phyloP scores from a whole-genome alignment of 805 yeast species.

The Candida chauliodis region DNA sequence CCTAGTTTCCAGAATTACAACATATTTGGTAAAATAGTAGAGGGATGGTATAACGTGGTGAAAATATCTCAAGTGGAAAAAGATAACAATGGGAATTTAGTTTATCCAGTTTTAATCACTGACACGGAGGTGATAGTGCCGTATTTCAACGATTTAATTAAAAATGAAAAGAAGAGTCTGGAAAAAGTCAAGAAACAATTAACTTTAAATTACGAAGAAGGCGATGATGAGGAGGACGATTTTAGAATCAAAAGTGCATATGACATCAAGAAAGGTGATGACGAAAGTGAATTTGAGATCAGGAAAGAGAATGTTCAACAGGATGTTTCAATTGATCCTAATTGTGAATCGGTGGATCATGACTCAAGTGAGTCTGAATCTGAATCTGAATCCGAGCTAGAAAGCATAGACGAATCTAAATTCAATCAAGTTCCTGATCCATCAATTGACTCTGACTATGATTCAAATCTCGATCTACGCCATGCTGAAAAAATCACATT shows the following conservation, averaged over 20 bases:
- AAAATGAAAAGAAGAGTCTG: slow-evolving; percentile 11
- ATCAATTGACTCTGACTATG: slow-evolving; percentile 22
- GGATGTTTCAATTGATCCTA: neutral
- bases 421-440: slow-evolving; percentile 12
- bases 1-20: slow-evolving; percentile 29
- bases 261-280: slow-evolving; percentile 16
- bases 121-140: slow-evolving; percentile 41
- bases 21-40: slow-evolving; percentile 56
- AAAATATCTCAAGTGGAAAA: slow-evolving; percentile 49
- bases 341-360: neutral
- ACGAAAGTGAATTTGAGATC: too few relatives aligned
- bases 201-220: slow-evolving; percentile 28
- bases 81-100: slow-evolving; percentile 35
- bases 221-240: slow-evolving; percentile 22
- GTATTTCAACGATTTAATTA: slow-evolving; percentile 43
- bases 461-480: slow-evolving; percentile 22
- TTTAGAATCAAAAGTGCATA: slow-evolving; percentile 42
- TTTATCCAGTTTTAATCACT: slow-evolving; percentile 48
- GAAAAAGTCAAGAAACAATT: slow-evolving; percentile 12
- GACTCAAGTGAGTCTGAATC: neutral
- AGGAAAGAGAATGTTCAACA: neutral
- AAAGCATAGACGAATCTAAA: neutral
- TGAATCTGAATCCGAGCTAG: neutral
- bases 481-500: slow-evolving; percentile 14
- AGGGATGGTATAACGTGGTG: slow-evolving; percentile 51